Conservation (phyloP, 2,329 filamentous ascomycete genomes). For the Aspergillus luchuensis region DNA sequence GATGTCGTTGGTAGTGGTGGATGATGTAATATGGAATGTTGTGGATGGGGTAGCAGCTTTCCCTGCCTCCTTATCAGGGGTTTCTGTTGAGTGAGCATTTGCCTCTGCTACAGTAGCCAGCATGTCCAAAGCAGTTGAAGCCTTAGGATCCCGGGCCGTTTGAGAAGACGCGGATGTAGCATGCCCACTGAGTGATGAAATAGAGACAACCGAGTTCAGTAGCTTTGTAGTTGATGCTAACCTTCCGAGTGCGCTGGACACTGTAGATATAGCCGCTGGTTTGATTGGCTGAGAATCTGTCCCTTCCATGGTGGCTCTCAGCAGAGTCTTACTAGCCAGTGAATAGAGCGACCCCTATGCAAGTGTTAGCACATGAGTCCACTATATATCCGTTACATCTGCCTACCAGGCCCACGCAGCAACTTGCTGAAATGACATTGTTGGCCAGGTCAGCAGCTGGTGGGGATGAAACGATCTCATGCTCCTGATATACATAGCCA, state of each 20-base stretch:
- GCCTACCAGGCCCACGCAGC: background rate
- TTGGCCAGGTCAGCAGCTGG: background rate
- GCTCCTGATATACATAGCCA: too few species aligned
- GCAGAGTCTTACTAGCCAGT: background rate
- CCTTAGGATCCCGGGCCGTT: background rate
- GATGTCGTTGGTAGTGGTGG: background rate
- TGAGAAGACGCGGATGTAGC: background rate
- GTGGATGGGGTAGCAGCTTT: background rate
- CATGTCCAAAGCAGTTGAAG: background rate
- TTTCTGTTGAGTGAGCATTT: background rate
- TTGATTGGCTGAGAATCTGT: background rate
- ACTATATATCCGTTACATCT: background rate
- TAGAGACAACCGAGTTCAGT: background rate
- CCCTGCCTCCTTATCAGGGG: background rate
- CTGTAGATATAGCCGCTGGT: background rate
- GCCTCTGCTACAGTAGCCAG: background rate
- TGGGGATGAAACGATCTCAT: too few species aligned
- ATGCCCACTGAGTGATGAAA: background rate
- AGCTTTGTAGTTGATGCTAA: background rate
- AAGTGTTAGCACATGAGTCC: background rate
- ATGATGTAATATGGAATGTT: background rate
- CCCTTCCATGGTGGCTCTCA: background rate
- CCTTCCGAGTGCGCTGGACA: background rate
- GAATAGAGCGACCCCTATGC: background rate
- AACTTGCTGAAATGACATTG: background rate